phyloP scores from a whole-genome alignment of 1,284 basidiomycete genomes.

The Cryptococcus depauperatus region DNA sequence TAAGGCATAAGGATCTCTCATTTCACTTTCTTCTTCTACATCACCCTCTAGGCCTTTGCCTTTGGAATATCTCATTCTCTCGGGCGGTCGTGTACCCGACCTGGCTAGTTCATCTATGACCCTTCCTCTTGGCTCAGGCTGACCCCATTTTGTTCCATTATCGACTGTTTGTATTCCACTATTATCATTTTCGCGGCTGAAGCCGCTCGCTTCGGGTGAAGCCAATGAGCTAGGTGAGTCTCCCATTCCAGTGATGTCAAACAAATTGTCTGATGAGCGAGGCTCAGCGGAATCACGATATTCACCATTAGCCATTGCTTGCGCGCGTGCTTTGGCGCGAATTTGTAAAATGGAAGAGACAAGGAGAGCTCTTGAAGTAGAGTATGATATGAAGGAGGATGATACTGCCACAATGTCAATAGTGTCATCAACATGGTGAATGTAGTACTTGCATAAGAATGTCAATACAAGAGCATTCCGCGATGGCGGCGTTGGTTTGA shows the following conservation, averaged over 20 bases:
- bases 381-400: slow-evolving; percentile 23
- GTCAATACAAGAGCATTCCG: slow-evolving; percentile 22
- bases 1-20: slow-evolving; percentile 30
- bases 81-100: slow-evolving; percentile 9
- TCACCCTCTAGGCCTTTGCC: no score
- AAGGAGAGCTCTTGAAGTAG: slow-evolving; percentile 18
- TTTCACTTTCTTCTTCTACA: no score
- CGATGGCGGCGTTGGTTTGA: slow-evolving; percentile 13
- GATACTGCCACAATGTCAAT: slow-evolving; percentile 13
- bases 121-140: slow-evolving; percentile 1
- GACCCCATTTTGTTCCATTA: no score
- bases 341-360: slow-evolving; percentile 13
- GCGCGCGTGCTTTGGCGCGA: slow-evolving; percentile 7
- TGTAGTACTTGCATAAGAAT: slow-evolving; percentile 19
- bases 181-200: no score
- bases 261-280: neutral
- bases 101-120: slow-evolving; percentile 2
- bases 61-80: neutral
- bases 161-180: no score
- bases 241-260: slow-evolving; percentile 1
- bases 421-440: no score
- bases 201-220: neutral
- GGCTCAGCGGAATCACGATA: neutral
- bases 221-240: neutral
- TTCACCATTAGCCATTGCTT: slow-evolving; percentile 11